These are phyloP conservation scores for Ganoderma sinense DNA, from an alignment of 1,284 basidiomycete species.

Conservation along the genomic window DNA sequence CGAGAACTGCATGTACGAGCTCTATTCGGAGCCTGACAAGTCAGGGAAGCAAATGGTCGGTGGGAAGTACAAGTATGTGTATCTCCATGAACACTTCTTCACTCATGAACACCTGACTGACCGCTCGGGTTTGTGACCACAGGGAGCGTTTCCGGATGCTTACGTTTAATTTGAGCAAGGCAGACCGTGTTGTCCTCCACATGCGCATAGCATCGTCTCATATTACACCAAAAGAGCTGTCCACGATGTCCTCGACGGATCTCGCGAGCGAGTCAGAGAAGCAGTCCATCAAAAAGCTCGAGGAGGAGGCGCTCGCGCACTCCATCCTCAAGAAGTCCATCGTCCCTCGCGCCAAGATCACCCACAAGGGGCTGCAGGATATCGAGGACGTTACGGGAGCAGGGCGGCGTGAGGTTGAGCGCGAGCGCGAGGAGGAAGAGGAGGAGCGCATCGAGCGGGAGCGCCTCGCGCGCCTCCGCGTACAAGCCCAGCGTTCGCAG, in stretches of 20 bases:
- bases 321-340: conserved; percentile 79
- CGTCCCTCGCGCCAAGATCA: conserved; percentile 84
- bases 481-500: conserved; percentile 43
- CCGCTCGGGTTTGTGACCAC: conserved; percentile 25
- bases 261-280: conserved; percentile 85
- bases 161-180: conserved; percentile 80
- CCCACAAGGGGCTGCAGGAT: conserved; percentile 88
- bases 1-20: conserved; percentile 75
- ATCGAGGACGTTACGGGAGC: conserved; percentile 81
- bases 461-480: conserved; percentile 59
- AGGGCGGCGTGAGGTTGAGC: conserved; percentile 58
- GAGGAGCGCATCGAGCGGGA: conserved; percentile 72
- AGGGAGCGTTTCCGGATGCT: conserved; percentile 88
- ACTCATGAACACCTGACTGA: neutral
- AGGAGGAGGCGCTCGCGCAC: conserved; percentile 81
- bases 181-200: conserved; percentile 77
- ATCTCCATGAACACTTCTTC: neutral
- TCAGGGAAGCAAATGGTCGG: conserved; percentile 70
- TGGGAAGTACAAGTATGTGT: conserved; percentile 79
- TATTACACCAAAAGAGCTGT: conserved; percentile 74
- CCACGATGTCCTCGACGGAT: conserved; percentile 86
- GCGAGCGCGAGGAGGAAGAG: conserved; percentile 58
- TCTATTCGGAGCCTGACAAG: conserved; percentile 81
- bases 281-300: conserved; percentile 79
- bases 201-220: conserved; percentile 72